A percentile compares a stretch with the other conserved stretches of the same genome.
phyloP scores from a whole-genome alignment of 805 yeast species.

The Barnettozyma californica region DNA sequence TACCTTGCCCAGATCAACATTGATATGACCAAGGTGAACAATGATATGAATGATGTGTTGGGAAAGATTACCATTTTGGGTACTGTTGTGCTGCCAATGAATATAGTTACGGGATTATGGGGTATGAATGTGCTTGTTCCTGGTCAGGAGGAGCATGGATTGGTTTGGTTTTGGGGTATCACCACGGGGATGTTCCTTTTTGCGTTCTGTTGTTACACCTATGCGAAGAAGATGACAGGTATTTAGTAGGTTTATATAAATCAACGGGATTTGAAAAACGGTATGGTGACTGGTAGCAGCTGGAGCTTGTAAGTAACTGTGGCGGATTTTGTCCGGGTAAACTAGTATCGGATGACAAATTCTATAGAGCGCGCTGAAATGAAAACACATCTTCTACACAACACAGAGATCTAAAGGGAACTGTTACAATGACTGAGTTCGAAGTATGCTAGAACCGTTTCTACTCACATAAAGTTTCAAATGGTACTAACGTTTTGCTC shows the following conservation, averaged over 20 bases:
- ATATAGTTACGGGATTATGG: constrained; percentile 95
- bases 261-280: background rate
- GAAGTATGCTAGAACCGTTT: constrained; percentile 1
- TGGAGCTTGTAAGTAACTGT: background rate
- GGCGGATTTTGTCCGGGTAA: background rate
- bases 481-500: background rate
- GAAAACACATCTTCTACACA: background rate
- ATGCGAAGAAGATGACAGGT: constrained; percentile 42
- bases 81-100: constrained; percentile 91
- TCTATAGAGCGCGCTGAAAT: background rate
- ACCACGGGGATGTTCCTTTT: constrained; percentile 40
- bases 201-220: constrained; percentile 42
- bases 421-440: constrained; percentile 5
- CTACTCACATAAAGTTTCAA: background rate
- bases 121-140: constrained; percentile 98
- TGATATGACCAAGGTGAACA: constrained; percentile 95
- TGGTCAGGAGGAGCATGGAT: constrained; percentile 66
- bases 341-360: background rate
- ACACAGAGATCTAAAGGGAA: background rate
- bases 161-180: constrained; percentile 62
- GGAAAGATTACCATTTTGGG: constrained; percentile 92
- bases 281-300: too few species aligned
- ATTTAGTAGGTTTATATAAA: constrained; percentile 2
- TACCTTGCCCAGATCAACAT: constrained; percentile 95
- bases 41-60: constrained; percentile 93